These are phyloP conservation scores for Erodium texanum DNA, from an alignment of 441 rosid genomes.

Conservation along the genomic window DNA sequence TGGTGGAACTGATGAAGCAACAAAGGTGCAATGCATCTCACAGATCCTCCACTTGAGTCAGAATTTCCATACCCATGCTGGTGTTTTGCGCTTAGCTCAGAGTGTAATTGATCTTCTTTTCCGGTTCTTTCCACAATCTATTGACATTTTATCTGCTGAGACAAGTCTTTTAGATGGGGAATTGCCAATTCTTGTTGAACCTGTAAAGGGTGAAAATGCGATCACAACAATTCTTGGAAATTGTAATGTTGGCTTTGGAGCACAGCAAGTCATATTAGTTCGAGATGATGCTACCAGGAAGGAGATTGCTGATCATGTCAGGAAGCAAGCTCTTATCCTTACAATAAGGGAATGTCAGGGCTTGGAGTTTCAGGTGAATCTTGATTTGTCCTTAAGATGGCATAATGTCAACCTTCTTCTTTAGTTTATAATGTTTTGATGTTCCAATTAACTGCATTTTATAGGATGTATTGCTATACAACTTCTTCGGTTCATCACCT, in stretches of 20 bases:
- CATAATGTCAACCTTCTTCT: neutral
- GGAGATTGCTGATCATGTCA: conserved; percentile 29
- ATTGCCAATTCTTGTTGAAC: conserved; percentile 36
- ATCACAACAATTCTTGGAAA: conserved; percentile 32
- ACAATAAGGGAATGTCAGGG: conserved; percentile 50
- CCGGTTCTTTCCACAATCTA: conserved; percentile 29
- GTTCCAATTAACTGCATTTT: neutral
- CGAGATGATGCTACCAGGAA: conserved; percentile 33
- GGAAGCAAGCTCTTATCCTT: conserved; percentile 45
- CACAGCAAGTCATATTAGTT: conserved; percentile 48
- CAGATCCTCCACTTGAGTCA: conserved; percentile 35
- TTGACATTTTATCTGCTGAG: conserved; percentile 34
- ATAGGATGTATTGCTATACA: conserved; percentile 45
- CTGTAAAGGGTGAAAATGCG: conserved; percentile 27
- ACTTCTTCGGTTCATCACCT: conserved; percentile 42
- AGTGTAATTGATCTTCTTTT: conserved; percentile 43
- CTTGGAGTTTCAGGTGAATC: conserved; percentile 49
- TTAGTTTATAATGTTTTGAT: conserved; percentile 3
- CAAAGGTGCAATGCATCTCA: conserved; percentile 33
- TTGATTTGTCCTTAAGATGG: neutral
- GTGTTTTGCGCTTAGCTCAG: conserved; percentile 42
- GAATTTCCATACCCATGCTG: conserved; percentile 51
- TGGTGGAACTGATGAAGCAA: conserved; percentile 12
- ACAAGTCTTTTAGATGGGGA: conserved; percentile 39
- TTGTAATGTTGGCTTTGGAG: conserved; percentile 38